Conservation (phyloP, 2,329 filamentous ascomycete genomes). For the Talaromyces funiculosus region DNA sequence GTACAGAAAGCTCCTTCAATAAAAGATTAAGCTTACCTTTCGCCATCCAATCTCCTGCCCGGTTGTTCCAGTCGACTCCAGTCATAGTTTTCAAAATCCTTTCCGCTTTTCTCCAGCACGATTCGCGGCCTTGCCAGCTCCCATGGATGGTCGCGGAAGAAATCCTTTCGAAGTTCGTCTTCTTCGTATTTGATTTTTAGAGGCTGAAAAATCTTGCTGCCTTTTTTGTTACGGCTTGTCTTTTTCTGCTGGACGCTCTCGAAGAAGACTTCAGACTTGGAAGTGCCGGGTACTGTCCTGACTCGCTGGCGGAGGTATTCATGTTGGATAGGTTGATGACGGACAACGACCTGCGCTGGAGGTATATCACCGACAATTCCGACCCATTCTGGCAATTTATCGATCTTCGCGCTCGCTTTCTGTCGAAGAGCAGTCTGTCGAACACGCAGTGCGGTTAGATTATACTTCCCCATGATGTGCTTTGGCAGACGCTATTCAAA, state of each 20-base stretch:
- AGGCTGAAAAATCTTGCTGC: slow-evolving; percentile 75
- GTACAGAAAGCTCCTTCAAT: not conserved
- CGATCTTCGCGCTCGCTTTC: slow-evolving; percentile 31
- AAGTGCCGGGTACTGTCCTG: slow-evolving; percentile 25
- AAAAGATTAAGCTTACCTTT: slow-evolving; percentile 56
- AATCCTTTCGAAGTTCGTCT: slow-evolving; percentile 70
- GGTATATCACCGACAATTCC: slow-evolving; percentile 53
- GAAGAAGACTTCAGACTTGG: slow-evolving; percentile 31
- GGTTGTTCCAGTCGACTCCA: slow-evolving; percentile 75
- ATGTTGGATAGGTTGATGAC: slow-evolving; percentile 49
- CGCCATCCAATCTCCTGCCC: slow-evolving; percentile 72
- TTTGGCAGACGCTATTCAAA: not conserved
- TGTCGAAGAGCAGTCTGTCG: slow-evolving; percentile 39
- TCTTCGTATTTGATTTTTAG: slow-evolving; percentile 74
- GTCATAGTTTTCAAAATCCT: slow-evolving; percentile 68
- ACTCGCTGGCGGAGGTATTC: slow-evolving; percentile 36
- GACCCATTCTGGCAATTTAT: slow-evolving; percentile 48
- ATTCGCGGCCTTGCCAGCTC: slow-evolving; percentile 84
- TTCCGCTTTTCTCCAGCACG: slow-evolving; percentile 78
- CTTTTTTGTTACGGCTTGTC: slow-evolving; percentile 53
- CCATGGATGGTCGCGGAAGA: slow-evolving; percentile 95
- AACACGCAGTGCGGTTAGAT: slow-evolving; percentile 43
- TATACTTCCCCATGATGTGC: slow-evolving; percentile 41
- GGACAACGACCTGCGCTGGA: slow-evolving; percentile 55
- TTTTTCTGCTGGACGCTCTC: slow-evolving; percentile 29